Conservation (phyloP, 2,329 filamentous ascomycete species). For the Nigrograna mackinnonii region DNA sequence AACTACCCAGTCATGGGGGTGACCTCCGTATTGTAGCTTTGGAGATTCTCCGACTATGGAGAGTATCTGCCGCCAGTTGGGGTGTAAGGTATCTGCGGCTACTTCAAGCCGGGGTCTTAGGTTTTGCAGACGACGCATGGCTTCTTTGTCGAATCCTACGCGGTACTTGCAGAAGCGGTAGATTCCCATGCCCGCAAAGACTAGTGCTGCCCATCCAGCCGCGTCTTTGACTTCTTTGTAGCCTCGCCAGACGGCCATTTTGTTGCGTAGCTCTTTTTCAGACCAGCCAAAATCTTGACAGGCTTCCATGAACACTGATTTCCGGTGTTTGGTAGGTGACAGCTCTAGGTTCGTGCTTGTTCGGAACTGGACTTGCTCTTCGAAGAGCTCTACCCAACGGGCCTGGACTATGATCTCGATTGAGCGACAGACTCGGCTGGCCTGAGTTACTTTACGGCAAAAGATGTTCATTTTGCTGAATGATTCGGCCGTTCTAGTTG, state of each 20-base stretch:
- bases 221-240: constrained; percentile 63
- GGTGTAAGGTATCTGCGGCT: constrained; percentile 57
- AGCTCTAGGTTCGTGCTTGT: constrained; percentile 43
- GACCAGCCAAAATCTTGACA: constrained; percentile 59
- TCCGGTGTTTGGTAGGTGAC: constrained; percentile 54
- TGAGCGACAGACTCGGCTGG: constrained; percentile 58
- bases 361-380: constrained; percentile 52
- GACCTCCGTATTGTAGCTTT: constrained; percentile 48
- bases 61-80: constrained; percentile 55
- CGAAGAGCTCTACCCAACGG: constrained; percentile 60
- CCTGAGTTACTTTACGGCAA: constrained; percentile 50
- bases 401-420: constrained; percentile 53
- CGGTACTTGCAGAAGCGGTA: constrained; percentile 66
- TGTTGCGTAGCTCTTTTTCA: constrained; percentile 62
- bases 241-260: constrained; percentile 58
- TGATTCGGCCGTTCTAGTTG: constrained; percentile 15
- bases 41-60: constrained; percentile 50
- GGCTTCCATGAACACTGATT: constrained; percentile 57
- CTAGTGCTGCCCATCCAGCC: constrained; percentile 59
- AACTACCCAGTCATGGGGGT: constrained; percentile 59
- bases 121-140: constrained; percentile 51
- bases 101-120: constrained; percentile 55
- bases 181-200: constrained; percentile 62
- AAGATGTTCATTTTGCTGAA: constrained; percentile 50
- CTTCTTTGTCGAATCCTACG: constrained; percentile 45